Evolutionary conservation across 2,329 filamentous ascomycete species (phyloP), one percentile per base, ranked within the genome.

Genomic region (Aspergillus ochraceus): DNA sequence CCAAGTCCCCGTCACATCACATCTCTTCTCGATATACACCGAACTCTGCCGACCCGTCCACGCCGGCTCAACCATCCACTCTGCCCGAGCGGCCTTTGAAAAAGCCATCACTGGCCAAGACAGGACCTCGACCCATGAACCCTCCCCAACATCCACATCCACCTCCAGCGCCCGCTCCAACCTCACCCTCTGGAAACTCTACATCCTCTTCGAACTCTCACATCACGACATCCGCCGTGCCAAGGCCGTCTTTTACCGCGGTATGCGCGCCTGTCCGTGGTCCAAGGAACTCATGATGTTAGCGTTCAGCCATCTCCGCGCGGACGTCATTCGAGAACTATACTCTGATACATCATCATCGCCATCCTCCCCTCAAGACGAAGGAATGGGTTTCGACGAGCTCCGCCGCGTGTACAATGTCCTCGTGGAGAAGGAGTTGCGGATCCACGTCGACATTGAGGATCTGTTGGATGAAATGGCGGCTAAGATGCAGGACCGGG

Each of bases 241-340:
- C 3, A 85, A 81, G 62, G 76, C 80, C 1, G 77, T 85, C 0
- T 85, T 85, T 66, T 83, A 85, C 59, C 76, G 83, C 36, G 86
- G 84, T 0, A 66, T 90, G 62, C 77, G 80, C 49, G 75, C 79
- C 17, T 80, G 87, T 67, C 88, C 88, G 0, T 90, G 87, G 86
- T 82, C 80, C 1, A 89, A 90, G 70, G 79, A 82, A 42, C 80
- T 86, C 52, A 74, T 86, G 49, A 79, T 89, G 74, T 60, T 83
- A 26, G 87, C 83, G 0, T 86, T 89, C 59, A 77, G 77, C 49
- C 73, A 79, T 45, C 66, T 80, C 32, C 68, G 68, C 14, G 65
- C 66, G 11, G 70, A 71, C 24, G 19, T 63, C 22, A 42, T 66
- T 12, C 22, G 55, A 17, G 55, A 56, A 6, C 26, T 24, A 12